Conservation (phyloP, 352 stramenopile genomes). For the Phytophthora sansomeana region DNA sequence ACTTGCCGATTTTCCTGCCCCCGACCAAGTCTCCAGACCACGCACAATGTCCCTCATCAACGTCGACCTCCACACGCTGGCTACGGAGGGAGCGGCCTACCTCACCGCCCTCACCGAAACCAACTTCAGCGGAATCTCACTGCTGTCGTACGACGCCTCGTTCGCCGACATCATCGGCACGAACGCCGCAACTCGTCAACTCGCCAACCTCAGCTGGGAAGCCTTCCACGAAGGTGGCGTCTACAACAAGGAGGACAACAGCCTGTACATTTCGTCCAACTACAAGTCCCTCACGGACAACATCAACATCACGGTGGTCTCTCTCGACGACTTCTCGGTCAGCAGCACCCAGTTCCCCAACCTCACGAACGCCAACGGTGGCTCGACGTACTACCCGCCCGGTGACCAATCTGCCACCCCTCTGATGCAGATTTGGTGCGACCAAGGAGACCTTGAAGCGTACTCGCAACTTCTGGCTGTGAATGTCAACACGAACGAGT, state of each 20-base stretch:
- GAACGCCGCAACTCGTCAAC: conserved; percentile 8
- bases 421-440: conserved; percentile 33
- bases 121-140: conserved; percentile 20
- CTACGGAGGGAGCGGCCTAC: conserved; percentile 23
- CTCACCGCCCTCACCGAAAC: conserved; percentile 22
- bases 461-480: conserved; percentile 26
- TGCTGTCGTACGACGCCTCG: conserved; percentile 27
- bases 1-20: neutral
- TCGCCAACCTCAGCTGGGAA: conserved; percentile 24
- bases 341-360: conserved; percentile 19
- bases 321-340: conserved; percentile 24
- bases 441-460: conserved; percentile 23
- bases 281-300: conserved; percentile 20
- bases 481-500: conserved; percentile 29
- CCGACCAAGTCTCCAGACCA: neutral
- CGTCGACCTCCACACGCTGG: conserved; percentile 28
- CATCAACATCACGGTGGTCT: conserved; percentile 31
- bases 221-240: conserved; percentile 30
- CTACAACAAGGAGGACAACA: conserved; percentile 35
- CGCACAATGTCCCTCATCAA: conserved; percentile 26
- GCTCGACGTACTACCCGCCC: conserved; percentile 26
- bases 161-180: conserved; percentile 15
- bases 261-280: conserved; percentile 32
- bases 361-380: conserved; percentile 27
- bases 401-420: conserved; percentile 20